Conservation (phyloP, 192 early-diverging fungal genomes). For the Piromyces sp. region DNA sequence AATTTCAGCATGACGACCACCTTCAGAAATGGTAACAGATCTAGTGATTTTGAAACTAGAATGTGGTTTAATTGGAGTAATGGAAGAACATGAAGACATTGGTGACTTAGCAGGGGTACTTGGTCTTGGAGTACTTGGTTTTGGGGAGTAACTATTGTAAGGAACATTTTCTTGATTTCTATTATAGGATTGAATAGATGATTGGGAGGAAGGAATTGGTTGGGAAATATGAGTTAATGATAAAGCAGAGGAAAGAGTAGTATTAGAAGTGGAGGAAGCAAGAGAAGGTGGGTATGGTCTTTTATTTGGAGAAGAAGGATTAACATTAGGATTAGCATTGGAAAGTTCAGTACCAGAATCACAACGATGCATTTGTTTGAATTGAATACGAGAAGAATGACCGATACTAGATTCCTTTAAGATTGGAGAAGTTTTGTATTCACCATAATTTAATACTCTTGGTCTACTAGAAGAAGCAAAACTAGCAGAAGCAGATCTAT, state of each 20-base stretch:
- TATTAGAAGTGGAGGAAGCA: background rate
- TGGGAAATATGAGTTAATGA: background rate
- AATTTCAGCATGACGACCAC: background rate
- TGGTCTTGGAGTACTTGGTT: background rate
- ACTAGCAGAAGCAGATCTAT: background rate
- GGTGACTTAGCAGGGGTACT: background rate
- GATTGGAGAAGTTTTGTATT: background rate
- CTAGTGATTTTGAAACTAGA: background rate
- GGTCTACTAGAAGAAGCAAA: background rate
- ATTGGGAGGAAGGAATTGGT: background rate
- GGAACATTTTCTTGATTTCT: too few species aligned
- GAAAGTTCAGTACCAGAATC: background rate
- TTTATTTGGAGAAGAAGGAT: background rate
- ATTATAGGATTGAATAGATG: background rate
- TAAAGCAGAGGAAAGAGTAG: background rate
- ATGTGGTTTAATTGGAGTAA: background rate
- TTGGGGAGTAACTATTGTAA: too few species aligned
- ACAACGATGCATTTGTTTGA: background rate
- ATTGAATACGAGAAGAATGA: background rate
- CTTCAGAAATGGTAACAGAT: background rate
- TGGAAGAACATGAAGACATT: background rate
- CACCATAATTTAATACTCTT: background rate
- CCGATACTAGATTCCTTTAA: background rate
- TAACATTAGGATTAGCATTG: background rate
- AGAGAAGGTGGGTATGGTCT: background rate